Conservation (phyloP, 495 filamentous ascomycete species). For the Hypoxylon intermedium region DNA sequence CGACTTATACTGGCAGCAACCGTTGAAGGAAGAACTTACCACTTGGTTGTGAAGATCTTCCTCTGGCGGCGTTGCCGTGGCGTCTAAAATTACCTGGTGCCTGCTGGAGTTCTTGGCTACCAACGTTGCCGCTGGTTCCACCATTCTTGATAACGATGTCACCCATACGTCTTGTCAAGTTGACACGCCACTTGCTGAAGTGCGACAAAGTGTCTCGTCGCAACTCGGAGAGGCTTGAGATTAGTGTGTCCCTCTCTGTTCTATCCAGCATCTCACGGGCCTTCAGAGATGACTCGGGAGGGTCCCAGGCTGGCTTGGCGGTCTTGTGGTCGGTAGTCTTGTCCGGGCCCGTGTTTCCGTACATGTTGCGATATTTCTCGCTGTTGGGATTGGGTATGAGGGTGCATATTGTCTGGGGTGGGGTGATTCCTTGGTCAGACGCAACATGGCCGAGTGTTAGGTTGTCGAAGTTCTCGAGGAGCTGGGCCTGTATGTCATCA, state of each 20-base stretch:
- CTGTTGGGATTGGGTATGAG: conserved; percentile 35
- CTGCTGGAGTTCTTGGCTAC: conserved; percentile 15
- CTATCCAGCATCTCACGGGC: conserved; percentile 14
- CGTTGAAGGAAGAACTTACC: conserved; percentile 40
- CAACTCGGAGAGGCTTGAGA: conserved; percentile 48
- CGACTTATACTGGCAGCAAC: conserved; percentile 22
- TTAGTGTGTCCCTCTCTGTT: conserved; percentile 39
- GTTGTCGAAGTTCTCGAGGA: conserved; percentile 55
- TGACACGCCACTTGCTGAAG: conserved; percentile 55
- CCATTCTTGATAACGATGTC: conserved; percentile 51
- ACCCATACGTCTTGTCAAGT: conserved; percentile 46
- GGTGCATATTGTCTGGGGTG: conserved; percentile 21
- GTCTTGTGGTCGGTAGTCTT: neutral
- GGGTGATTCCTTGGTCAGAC: conserved; percentile 30
- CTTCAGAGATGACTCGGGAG: conserved; percentile 31
- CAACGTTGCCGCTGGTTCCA: conserved; percentile 33
- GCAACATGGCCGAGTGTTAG: conserved; percentile 27
- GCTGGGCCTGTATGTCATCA: conserved; percentile 57
- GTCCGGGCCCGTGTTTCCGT: conserved; percentile 7
- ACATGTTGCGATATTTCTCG: conserved; percentile 35
- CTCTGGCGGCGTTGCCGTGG: conserved; percentile 25
- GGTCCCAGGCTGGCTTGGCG: conserved; percentile 4
- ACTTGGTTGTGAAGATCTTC: conserved; percentile 30
- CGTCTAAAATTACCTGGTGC: conserved; percentile 37
- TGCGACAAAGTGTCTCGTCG: conserved; percentile 52